Percentiles rank a stretch among this genome's conserved stretches.
Evolutionary conservation across 78 protist species (phyloP).

Genomic region (Carpediemonas membranifera): DNA sequence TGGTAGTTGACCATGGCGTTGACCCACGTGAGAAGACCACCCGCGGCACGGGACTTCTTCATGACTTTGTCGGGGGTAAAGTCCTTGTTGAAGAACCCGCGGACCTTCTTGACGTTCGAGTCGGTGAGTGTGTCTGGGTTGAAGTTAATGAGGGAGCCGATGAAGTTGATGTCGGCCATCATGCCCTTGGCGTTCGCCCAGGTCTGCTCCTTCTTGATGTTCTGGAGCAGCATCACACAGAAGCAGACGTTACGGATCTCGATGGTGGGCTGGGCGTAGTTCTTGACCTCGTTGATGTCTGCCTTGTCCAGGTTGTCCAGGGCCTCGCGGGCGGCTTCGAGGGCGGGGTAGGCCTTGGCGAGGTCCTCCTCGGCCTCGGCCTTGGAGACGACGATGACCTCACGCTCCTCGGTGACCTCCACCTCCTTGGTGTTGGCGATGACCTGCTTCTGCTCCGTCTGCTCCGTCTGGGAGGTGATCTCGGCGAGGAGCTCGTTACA

Average conservation of each 20-base stretch:
- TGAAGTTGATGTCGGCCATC: slow-evolving; percentile 45
- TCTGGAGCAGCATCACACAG: too few relatives aligned
- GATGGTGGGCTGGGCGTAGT: slow-evolving; percentile 3
- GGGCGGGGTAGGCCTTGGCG: slow-evolving; percentile 67
- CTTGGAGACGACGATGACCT: slow-evolving; percentile 36
- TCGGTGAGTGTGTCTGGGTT: slow-evolving; percentile 31
- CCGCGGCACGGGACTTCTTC: slow-evolving; percentile 42
- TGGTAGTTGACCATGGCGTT: slow-evolving; percentile 53
- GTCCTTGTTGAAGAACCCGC: background rate
- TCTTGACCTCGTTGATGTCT: slow-evolving; percentile 48
- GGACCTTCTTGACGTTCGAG: slow-evolving; percentile 29
- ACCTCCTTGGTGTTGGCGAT: slow-evolving; percentile 23
- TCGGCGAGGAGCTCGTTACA: slow-evolving; percentile 33
- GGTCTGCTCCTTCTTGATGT: slow-evolving; percentile 5
- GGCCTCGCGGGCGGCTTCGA: slow-evolving; percentile 48
- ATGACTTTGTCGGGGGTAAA: slow-evolving; percentile 17
- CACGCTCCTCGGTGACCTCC: slow-evolving; percentile 27
- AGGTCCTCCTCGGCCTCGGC: slow-evolving; percentile 61
- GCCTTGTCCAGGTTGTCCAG: slow-evolving; percentile 29
- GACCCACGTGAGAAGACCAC: slow-evolving; percentile 58
- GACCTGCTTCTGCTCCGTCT: slow-evolving; percentile 32
- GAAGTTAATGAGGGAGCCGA: slow-evolving; percentile 21
- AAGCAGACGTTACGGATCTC: too few relatives aligned
- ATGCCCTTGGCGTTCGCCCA: slow-evolving; percentile 55
- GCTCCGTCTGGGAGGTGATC: background rate